These are phyloP conservation scores for Solanum corneliomulleri DNA, from an alignment of 257 asterid genomes.

Conservation along the genomic window DNA sequence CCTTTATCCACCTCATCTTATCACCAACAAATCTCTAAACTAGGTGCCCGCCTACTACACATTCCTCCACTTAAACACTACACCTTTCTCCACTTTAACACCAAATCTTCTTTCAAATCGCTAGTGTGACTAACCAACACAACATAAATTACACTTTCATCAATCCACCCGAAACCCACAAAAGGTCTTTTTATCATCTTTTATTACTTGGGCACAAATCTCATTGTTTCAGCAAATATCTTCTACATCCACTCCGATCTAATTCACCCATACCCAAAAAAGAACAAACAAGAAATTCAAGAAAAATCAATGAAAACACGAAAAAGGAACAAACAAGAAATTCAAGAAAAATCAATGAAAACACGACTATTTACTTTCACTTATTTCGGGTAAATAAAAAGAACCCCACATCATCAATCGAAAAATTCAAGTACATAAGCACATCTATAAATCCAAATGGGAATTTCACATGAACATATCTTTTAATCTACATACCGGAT, in stretches of 20 bases:
- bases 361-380: not conserved
- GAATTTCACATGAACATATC: not conserved
- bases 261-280: not conserved
- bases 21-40: not conserved
- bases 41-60: not conserved
- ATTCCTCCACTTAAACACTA: not conserved
- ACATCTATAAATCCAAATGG: not conserved
- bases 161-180: not conserved
- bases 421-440: not conserved
- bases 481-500: not conserved
- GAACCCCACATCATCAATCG: not conserved
- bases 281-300: too few relatives aligned
- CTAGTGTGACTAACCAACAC: not conserved
- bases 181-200: not conserved
- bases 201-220: not conserved
- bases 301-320: too few relatives aligned
- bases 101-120: not conserved
- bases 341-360: not conserved
- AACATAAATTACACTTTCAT: not conserved
- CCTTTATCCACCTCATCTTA: not conserved
- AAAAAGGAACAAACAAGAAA: not conserved
- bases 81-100: not conserved
- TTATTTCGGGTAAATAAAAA: not conserved
- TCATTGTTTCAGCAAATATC: too few relatives aligned
- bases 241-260: not conserved